Conservation (phyloP, 1,139 yeast species). For the Suhomyces bribrorum region DNA sequence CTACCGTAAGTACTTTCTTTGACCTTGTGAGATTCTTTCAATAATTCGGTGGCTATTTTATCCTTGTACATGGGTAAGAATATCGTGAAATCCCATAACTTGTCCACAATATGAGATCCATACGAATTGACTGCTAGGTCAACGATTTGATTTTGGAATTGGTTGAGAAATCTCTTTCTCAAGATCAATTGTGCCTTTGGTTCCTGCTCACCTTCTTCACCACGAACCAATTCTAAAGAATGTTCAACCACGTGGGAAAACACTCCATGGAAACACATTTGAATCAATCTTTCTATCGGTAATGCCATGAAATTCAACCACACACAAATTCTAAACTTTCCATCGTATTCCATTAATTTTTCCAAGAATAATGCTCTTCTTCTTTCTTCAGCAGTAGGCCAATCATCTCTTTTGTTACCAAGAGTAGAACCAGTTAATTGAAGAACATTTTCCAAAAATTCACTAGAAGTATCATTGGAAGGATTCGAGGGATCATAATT, state of each 20-base stretch:
- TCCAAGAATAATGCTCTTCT: constrained; percentile 76
- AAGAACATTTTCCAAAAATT: constrained; percentile 63
- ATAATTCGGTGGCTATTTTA: constrained; percentile 71
- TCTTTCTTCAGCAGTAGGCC: constrained; percentile 92
- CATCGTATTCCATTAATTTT: constrained; percentile 67
- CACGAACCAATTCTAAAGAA: constrained; percentile 43
- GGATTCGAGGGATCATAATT: constrained; percentile 40
- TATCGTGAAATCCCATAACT: constrained; percentile 75
- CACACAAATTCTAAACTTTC: constrained; percentile 54
- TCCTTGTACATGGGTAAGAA: constrained; percentile 84
- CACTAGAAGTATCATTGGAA: constrained; percentile 43
- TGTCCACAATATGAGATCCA: constrained; percentile 90
- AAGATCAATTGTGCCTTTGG: constrained; percentile 54
- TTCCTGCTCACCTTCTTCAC: constrained; percentile 27
- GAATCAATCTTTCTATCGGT: constrained; percentile 58
- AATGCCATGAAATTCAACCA: constrained; percentile 63
- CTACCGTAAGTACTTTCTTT: constrained; percentile 87
- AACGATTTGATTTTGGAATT: constrained; percentile 54
- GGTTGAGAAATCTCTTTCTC: constrained; percentile 70
- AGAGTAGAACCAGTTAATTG: constrained; percentile 68
- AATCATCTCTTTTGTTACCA: constrained; percentile 80
- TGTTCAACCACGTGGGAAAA: constrained; percentile 82
- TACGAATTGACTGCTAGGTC: constrained; percentile 80
- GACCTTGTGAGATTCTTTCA: constrained; percentile 62
- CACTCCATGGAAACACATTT: constrained; percentile 85